These are phyloP conservation scores for Colletotrichum lindemuthianum DNA, from an alignment of 2,329 filamentous ascomycete species.

Conservation along the genomic window DNA sequence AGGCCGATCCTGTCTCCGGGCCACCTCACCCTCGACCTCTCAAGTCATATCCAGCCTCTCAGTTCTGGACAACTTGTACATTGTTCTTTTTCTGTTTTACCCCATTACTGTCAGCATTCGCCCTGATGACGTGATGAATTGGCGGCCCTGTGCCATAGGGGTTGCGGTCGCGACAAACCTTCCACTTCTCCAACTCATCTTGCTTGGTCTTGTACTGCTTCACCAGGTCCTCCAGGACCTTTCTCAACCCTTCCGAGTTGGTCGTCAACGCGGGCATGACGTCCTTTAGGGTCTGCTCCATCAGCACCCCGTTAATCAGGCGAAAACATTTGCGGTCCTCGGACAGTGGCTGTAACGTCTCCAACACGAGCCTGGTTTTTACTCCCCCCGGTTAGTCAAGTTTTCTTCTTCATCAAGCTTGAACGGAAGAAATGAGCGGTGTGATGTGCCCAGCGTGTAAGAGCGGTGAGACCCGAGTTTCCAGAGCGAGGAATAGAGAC, in stretches of 20 bases:
- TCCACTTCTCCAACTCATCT: slow-evolving; percentile 97
- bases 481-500: slow-evolving; percentile 33
- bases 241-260: slow-evolving; percentile 92
- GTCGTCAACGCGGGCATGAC: slow-evolving; percentile 91
- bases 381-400: neutral
- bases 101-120: neutral
- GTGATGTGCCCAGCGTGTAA: slow-evolving; percentile 8
- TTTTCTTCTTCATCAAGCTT: neutral
- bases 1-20: neutral
- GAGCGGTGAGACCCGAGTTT: slow-evolving; percentile 33
- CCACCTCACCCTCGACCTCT: neutral
- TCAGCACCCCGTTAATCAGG: slow-evolving; percentile 96
- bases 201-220: slow-evolving; percentile 98
- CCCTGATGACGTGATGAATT: slow-evolving; percentile 4
- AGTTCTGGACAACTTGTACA: slow-evolving; percentile 85
- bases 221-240: slow-evolving; percentile 91
- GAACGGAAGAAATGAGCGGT: slow-evolving; percentile 13
- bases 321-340: slow-evolving; percentile 96
- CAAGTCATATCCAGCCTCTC: slow-evolving; percentile 39
- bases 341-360: slow-evolving; percentile 85
- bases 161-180: slow-evolving; percentile 68
- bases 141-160: neutral
- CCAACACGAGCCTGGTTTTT: slow-evolving; percentile 81
- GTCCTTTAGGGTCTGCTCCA: slow-evolving; percentile 93
- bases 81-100: slow-evolving; percentile 86